A percentile compares a stretch with the other conserved stretches of the same genome.
phyloP scores from a whole-genome alignment of 257 asterid species.

The Scutellaria galericulata region DNA sequence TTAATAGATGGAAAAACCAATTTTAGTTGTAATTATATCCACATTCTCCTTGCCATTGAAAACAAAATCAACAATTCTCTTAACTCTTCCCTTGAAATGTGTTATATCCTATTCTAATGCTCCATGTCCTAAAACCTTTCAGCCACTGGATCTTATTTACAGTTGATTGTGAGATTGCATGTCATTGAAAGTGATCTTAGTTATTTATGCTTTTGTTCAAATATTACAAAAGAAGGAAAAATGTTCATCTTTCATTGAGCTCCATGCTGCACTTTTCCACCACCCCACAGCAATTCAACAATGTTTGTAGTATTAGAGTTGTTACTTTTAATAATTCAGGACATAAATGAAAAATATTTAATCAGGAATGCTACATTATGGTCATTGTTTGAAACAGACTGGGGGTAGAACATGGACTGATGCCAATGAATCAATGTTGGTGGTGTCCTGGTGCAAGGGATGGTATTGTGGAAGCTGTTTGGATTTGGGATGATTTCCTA shows the following conservation, averaged over 20 bases:
- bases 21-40: neutral
- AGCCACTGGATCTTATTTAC: neutral
- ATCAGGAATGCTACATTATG: neutral
- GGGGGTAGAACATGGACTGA: neutral
- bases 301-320: neutral
- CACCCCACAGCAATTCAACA: neutral
- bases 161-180: conserved; percentile 12
- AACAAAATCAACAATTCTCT: neutral
- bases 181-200: neutral
- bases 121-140: neutral
- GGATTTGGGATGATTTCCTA: neutral
- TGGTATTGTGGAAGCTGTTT: neutral
- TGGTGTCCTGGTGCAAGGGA: neutral
- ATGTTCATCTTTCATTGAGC: neutral
- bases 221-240: neutral
- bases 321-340: neutral
- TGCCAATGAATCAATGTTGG: neutral
- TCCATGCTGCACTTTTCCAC: conserved; percentile 10
- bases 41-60: neutral
- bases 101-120: neutral
- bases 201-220: neutral
- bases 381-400: neutral
- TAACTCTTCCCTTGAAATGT: conserved; percentile 6
- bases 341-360: conserved; percentile 11
- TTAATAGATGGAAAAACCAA: neutral